A percentile compares a stretch with the other conserved stretches of the same genome.
Conservation (phyloP, 2,329 filamentous ascomycete genomes). For the Endoconidiophora polonica region DNA sequence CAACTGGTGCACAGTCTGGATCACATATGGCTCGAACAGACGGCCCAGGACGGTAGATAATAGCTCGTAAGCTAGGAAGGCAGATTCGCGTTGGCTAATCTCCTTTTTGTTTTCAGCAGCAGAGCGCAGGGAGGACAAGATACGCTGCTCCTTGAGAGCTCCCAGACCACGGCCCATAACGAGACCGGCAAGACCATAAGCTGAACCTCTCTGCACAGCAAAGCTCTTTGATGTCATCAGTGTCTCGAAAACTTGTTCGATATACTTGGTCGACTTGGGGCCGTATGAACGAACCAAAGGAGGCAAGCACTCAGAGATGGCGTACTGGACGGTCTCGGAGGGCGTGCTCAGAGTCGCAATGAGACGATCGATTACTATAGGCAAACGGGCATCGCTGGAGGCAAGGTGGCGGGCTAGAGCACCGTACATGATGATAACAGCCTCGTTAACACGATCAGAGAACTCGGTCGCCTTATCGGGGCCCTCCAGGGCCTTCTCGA, state of each 20-base stretch:
- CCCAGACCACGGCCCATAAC: slow-evolving; percentile 75
- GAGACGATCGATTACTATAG: slow-evolving; percentile 72
- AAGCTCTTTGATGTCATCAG: slow-evolving; percentile 83
- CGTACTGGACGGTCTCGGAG: slow-evolving; percentile 92
- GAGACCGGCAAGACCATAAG: slow-evolving; percentile 84
- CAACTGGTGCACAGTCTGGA: slow-evolving; percentile 84
- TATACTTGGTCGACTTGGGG: slow-evolving; percentile 63
- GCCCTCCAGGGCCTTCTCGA: slow-evolving; percentile 73
- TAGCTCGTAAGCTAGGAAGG: slow-evolving; percentile 79
- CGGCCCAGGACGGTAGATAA: slow-evolving; percentile 72
- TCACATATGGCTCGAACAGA: slow-evolving; percentile 89
- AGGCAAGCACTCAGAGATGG: slow-evolving; percentile 83
- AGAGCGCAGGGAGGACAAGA: slow-evolving; percentile 63
- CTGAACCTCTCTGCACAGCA: slow-evolving; percentile 79
- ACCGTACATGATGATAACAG: slow-evolving; percentile 93
- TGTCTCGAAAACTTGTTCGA: slow-evolving; percentile 63
- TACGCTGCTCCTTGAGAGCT: slow-evolving; percentile 66
- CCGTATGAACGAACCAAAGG: slow-evolving; percentile 66
- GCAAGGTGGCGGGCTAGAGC: slow-evolving; percentile 78
- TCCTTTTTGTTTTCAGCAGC: slow-evolving; percentile 96
- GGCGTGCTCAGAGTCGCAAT: slow-evolving; percentile 81
- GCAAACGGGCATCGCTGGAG: slow-evolving; percentile 70
- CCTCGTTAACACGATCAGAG: slow-evolving; percentile 85
- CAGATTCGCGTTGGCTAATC: slow-evolving; percentile 70
- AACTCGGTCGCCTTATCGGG: slow-evolving; percentile 67